Evolutionary conservation across 306 rosid species (phyloP).

Genomic region (Rosa rugosa): DNA sequence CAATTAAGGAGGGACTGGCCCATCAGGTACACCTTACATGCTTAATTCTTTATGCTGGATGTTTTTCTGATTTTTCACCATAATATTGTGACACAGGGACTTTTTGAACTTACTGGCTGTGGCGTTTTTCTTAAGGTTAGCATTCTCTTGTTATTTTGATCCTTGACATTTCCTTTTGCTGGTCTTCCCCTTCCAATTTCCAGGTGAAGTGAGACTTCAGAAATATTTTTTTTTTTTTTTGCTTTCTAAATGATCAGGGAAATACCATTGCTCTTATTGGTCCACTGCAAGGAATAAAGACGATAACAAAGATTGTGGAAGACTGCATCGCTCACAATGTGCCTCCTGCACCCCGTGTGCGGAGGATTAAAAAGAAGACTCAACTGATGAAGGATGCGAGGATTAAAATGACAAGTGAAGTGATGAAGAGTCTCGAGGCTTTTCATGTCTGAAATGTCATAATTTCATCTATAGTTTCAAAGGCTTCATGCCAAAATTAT

Average conservation of each 20-base stretch:
- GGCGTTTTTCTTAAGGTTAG: neutral
- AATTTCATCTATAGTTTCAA: too few relatives aligned
- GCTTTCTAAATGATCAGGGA: neutral
- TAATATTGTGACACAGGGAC: neutral
- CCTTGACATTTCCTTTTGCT: too few relatives aligned
- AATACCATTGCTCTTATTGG: neutral
- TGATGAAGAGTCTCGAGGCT: neutral
- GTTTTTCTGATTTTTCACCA: too few relatives aligned
- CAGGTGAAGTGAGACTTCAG: too few relatives aligned
- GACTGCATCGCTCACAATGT: neutral
- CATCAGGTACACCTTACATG: too few relatives aligned
- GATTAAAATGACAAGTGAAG: neutral
- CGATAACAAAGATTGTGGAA: neutral
- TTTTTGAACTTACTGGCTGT: neutral
- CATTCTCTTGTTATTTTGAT: too few relatives aligned
- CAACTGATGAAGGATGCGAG: neutral
- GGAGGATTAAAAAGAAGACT: neutral
- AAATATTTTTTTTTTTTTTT: too few relatives aligned
- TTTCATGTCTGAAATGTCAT: neutral
- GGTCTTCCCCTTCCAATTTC: too few relatives aligned
- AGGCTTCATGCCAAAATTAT: too few relatives aligned
- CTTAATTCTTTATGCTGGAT: too few relatives aligned
- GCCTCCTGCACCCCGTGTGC: neutral
- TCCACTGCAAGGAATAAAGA: neutral
- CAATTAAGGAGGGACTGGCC: too few relatives aligned